Evolutionary conservation across 768 basidiomycete species (phyloP).

Genomic region (Tremella fuciformis): DNA sequence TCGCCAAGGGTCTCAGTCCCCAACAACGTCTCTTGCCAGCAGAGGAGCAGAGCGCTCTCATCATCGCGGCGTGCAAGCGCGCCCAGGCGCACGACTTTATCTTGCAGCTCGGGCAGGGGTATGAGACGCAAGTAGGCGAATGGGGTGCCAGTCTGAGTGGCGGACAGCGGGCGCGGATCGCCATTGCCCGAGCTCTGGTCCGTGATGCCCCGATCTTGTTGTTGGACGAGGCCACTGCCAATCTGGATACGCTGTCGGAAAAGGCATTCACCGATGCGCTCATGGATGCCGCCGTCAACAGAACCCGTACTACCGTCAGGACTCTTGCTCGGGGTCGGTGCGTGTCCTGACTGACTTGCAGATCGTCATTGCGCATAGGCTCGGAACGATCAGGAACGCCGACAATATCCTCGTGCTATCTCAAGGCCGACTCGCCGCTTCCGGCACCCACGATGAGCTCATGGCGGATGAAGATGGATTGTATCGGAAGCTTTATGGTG

Average conservation of each 20-base stretch:
- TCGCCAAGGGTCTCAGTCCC: no score
- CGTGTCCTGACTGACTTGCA: background rate
- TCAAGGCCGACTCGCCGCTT: background rate
- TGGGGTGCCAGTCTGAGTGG: background rate
- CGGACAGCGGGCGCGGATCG: background rate
- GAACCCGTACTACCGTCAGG: no score
- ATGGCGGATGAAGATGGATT: background rate
- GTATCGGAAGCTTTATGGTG: no score
- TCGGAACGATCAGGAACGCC: background rate
- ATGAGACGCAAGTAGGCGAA: background rate
- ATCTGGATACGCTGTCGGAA: background rate
- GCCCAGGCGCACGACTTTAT: slow-evolving; percentile 1
- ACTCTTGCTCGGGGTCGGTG: background rate
- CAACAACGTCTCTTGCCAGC: background rate
- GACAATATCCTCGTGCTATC: background rate
- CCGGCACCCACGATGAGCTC: slow-evolving; percentile 2
- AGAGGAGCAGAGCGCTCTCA: background rate
- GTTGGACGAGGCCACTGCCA: background rate
- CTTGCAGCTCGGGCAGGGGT: background rate
- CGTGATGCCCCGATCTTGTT: slow-evolving; percentile 1
- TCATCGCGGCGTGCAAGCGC: background rate
- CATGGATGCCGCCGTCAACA: no score
- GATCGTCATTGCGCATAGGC: background rate
- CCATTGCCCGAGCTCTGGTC: background rate
- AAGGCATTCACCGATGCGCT: background rate